Evolutionary conservation across 2,329 filamentous ascomycete genomes (phyloP).

Genomic region (Fusarium oligoseptatum): DNA sequence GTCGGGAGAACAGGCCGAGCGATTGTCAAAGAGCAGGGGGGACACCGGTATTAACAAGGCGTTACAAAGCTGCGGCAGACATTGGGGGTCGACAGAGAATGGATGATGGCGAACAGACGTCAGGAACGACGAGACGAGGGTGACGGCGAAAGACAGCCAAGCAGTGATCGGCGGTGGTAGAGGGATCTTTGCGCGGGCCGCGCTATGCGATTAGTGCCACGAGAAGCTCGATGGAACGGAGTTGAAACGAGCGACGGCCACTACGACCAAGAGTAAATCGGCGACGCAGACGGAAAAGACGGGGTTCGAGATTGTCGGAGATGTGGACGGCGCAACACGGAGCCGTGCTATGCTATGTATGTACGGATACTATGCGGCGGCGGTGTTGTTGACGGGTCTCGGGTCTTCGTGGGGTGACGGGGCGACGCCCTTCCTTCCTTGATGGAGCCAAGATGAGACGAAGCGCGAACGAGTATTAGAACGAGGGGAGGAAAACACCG

Average conservation of each 20-base stretch:
- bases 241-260: constrained; percentile 40
- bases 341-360: constrained; percentile 15
- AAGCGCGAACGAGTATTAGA: constrained; percentile 3
- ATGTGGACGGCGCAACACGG: constrained; percentile 17
- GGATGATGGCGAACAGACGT: constrained; percentile 26
- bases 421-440: constrained; percentile 23
- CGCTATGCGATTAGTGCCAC: constrained; percentile 39
- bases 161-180: constrained; percentile 37
- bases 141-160: constrained; percentile 32
- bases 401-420: constrained; percentile 37
- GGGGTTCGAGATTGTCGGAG: constrained; percentile 17
- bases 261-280: constrained; percentile 20
- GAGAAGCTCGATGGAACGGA: constrained; percentile 33
- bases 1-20: constrained; percentile 9
- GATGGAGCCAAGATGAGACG: constrained; percentile 2
- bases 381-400: constrained; percentile 30
- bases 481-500: not conserved
- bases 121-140: constrained; percentile 28
- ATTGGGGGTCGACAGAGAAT: constrained; percentile 23
- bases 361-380: constrained; percentile 1
- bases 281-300: constrained; percentile 2
- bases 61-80: constrained; percentile 3
- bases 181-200: constrained; percentile 36
- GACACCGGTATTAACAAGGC: not conserved
- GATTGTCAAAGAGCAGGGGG: constrained; percentile 9